Evolutionary conservation across 129 eudicot species (phyloP).

Genomic region (Centella asiatica): DNA sequence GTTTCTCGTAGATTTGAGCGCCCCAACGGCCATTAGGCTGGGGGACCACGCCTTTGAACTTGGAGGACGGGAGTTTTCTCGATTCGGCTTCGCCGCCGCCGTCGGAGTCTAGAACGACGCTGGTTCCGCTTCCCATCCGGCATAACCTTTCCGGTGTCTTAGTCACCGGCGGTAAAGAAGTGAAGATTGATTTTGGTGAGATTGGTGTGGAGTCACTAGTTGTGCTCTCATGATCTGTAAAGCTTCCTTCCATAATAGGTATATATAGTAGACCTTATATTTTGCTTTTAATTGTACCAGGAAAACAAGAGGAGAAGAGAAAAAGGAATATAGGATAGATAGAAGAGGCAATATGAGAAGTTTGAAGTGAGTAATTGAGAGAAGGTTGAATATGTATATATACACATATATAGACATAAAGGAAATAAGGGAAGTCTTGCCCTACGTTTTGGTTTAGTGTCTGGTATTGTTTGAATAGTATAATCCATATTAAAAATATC

Average conservation of each 20-base stretch:
- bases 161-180: conserved; percentile 13
- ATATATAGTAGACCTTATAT: neutral
- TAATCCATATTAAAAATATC: neutral
- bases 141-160: conserved; percentile 19
- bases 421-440: conserved; percentile 8
- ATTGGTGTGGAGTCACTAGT: conserved; percentile 36
- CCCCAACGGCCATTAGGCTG: conserved; percentile 98
- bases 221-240: conserved; percentile 58
- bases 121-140: conserved; percentile 55
- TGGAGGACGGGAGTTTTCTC: conserved; percentile 70
- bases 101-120: conserved; percentile 48
- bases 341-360: neutral
- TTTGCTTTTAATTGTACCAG: neutral
- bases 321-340: neutral
- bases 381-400: conserved; percentile 22
- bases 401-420: conserved; percentile 28
- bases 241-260: conserved; percentile 44
- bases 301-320: neutral
- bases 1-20: conserved; percentile 92
- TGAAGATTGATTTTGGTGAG: conserved; percentile 14
- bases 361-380: conserved; percentile 5
- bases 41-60: conserved; percentile 91
- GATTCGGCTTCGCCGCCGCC: conserved; percentile 81
- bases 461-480: neutral
- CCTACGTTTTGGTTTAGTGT: conserved; percentile 1